Conservation (phyloP, 192 early-diverging fungal species). For the Geosiphon pyriformis region DNA sequence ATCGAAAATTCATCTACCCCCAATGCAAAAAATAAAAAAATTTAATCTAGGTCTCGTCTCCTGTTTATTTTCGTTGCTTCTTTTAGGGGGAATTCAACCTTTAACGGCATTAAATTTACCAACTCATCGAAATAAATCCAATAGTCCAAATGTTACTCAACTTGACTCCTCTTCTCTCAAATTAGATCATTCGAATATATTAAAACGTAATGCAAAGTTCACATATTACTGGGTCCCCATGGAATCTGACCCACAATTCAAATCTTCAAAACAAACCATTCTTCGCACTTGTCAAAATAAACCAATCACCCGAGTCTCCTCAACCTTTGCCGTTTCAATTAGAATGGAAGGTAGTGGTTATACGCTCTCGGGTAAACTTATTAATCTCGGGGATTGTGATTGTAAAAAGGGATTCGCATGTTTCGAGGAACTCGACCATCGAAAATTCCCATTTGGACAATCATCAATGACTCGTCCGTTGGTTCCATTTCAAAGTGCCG, state of each 20-base stretch:
- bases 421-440: neutral
- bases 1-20: too few relatives aligned
- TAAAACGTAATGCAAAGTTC: neutral
- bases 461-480: slow-evolving; percentile 10
- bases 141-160: too few relatives aligned
- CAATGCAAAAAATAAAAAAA: too few relatives aligned
- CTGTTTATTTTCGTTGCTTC: too few relatives aligned
- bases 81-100: too few relatives aligned
- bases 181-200: too few relatives aligned
- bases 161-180: too few relatives aligned
- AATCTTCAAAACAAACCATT: neutral
- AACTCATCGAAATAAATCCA: too few relatives aligned
- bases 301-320: neutral
- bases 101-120: too few relatives aligned
- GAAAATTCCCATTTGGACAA: neutral
- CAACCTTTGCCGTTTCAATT: neutral
- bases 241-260: slow-evolving; percentile 7
- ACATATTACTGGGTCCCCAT: slow-evolving; percentile 17
- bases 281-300: neutral
- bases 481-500: slow-evolving; percentile 37
- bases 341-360: slow-evolving; percentile 4
- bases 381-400: slow-evolving; percentile 18
- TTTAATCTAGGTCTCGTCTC: too few relatives aligned
- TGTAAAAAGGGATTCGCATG: slow-evolving; percentile 9
- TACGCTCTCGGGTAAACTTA: neutral